phyloP scores from a whole-genome alignment of 129 eudicot genomes.

The Daucus carota region DNA sequence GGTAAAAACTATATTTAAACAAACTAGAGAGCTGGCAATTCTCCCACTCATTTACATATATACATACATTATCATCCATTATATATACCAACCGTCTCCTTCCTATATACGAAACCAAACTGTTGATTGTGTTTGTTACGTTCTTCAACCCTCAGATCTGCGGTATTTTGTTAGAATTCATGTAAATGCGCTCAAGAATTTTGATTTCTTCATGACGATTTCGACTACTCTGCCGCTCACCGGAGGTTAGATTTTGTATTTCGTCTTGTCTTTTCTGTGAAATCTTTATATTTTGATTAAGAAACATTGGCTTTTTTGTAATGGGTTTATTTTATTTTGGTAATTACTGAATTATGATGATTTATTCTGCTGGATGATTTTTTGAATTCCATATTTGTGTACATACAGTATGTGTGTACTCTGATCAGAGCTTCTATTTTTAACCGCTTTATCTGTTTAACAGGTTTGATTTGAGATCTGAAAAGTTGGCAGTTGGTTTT shows the following conservation, averaged over 20 bases:
- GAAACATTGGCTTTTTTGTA: background rate
- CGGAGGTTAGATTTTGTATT: constrained; percentile 22
- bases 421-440: background rate
- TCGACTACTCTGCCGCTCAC: constrained; percentile 26
- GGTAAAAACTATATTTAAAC: no score
- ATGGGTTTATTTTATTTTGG: background rate
- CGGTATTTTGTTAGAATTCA: background rate
- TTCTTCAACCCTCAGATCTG: background rate
- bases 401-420: background rate
- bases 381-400: background rate
- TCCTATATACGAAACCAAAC: no score
- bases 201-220: constrained; percentile 8
- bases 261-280: background rate
- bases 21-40: no score
- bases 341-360: background rate
- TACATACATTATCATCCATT: no score
- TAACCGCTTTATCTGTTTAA: background rate
- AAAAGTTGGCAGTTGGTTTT: background rate
- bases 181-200: constrained; percentile 1
- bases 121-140: no score
- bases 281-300: background rate
- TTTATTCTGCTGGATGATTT: no score
- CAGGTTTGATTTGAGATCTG: background rate
- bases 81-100: no score
- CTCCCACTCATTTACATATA: no score